Percentiles rank a stretch among this genome's conserved stretches.
These are phyloP conservation scores for Gardenia jasminoides DNA, from an alignment of 257 asterid genomes.

Conservation along the genomic window DNA sequence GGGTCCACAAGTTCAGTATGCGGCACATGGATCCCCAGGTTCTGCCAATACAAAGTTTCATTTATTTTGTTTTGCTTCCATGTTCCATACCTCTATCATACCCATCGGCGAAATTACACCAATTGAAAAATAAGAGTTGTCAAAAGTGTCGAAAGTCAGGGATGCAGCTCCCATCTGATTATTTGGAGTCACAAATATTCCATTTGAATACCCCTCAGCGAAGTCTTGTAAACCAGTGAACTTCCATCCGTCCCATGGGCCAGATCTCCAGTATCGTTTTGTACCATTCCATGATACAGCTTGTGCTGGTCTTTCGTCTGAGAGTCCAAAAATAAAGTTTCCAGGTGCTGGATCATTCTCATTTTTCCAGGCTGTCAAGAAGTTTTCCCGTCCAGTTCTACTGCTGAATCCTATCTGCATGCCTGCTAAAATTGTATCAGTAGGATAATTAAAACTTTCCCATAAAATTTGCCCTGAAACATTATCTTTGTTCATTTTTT, in stretches of 20 bases:
- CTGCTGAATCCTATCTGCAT: conserved; percentile 22
- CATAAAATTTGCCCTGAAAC: conserved; percentile 11
- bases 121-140: not conserved
- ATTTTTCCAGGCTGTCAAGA: conserved; percentile 20
- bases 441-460: conserved; percentile 25
- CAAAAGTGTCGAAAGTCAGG: not conserved
- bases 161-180: conserved; percentile 18
- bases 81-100: not conserved
- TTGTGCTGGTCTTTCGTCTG: conserved; percentile 26
- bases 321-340: conserved; percentile 17
- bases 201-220: conserved; percentile 11
- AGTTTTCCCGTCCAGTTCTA: conserved; percentile 13
- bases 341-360: conserved; percentile 30
- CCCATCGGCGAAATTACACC: conserved; percentile 11
- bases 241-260: conserved; percentile 32
- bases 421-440: conserved; percentile 17
- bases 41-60: conserved; percentile 9
- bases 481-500: too few relatives aligned
- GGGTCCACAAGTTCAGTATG: conserved; percentile 32
- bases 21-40: conserved; percentile 16
- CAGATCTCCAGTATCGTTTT: conserved; percentile 24
- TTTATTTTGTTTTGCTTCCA: not conserved
- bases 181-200: conserved; percentile 11
- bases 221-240: conserved; percentile 16
- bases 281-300: conserved; percentile 21